These are phyloP conservation scores for Stagonosporopsis chrysanthemi DNA, from an alignment of 2,329 filamentous ascomycete genomes.

Conservation along the genomic window DNA sequence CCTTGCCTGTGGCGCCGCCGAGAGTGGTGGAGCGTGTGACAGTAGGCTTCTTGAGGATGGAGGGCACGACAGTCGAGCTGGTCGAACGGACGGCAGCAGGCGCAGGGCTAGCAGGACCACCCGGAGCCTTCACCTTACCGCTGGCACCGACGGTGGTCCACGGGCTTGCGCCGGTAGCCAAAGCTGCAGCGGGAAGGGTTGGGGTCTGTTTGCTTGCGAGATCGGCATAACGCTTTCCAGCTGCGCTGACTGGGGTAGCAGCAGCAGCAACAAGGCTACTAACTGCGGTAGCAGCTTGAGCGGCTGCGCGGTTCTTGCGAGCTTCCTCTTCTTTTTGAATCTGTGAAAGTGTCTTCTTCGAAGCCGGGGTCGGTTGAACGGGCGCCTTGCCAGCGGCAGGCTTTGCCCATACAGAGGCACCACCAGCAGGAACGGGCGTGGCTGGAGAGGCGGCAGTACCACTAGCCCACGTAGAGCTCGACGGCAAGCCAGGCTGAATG, in stretches of 20 bases:
- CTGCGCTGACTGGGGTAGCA: conserved; percentile 52
- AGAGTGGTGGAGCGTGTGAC: conserved; percentile 57
- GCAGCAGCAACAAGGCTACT: conserved; percentile 53
- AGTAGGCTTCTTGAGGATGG: conserved; percentile 62
- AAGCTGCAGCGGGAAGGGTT: conserved; percentile 52
- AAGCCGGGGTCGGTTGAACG: conserved; percentile 50
- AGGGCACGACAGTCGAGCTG: conserved; percentile 54
- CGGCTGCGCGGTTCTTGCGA: conserved; percentile 77
- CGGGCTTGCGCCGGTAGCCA: conserved; percentile 61
- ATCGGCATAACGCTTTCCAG: conserved; percentile 91
- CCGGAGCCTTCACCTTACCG: conserved; percentile 85
- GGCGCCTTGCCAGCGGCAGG: conserved; percentile 57
- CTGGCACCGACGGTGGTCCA: conserved; percentile 97
- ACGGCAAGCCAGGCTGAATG: conserved; percentile 80
- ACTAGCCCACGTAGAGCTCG: conserved; percentile 88
- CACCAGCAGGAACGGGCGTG: conserved; percentile 59
- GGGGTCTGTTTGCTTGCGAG: conserved; percentile 79
- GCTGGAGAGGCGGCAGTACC: conserved; percentile 68
- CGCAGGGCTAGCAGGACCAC: conserved; percentile 61
- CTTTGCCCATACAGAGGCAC: conserved; percentile 70
- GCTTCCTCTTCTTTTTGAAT: conserved; percentile 96
- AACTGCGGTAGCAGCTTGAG: conserved; percentile 57
- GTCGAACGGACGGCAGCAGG: conserved; percentile 57
- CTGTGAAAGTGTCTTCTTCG: conserved; percentile 90
- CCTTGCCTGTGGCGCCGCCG: conserved; percentile 53